These are phyloP conservation scores for Aspergillus spinulosporus DNA, from an alignment of 2,329 filamentous ascomycete genomes.

Conservation along the genomic window DNA sequence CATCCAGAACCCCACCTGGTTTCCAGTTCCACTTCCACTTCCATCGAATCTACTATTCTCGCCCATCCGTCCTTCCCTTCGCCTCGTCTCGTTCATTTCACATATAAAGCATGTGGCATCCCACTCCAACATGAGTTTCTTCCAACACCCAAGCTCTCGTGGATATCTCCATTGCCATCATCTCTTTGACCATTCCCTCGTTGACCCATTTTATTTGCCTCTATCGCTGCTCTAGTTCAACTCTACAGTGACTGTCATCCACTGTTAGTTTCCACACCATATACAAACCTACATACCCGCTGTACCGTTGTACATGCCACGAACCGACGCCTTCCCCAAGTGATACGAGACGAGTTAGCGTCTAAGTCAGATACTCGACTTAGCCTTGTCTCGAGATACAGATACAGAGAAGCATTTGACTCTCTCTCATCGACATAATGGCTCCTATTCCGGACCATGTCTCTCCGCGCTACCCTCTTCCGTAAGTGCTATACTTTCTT, in stretches of 20 bases:
- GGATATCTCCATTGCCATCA: slow-evolving; percentile 23
- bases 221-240: slow-evolving; percentile 6
- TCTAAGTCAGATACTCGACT: neutral
- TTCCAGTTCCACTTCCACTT: slow-evolving; percentile 12
- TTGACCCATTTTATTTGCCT: slow-evolving; percentile 17
- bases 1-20: slow-evolving; percentile 21
- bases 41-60: slow-evolving; percentile 7
- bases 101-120: slow-evolving; percentile 41
- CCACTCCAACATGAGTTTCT: slow-evolving; percentile 25
- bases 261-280: slow-evolving; percentile 14
- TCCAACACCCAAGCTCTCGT: slow-evolving; percentile 29
- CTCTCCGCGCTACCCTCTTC: slow-evolving; percentile 37
- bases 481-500: slow-evolving; percentile 30
- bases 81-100: slow-evolving; percentile 25
- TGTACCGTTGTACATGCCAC: neutral
- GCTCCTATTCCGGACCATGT: slow-evolving; percentile 30
- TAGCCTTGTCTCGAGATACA: neutral
- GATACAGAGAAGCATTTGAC: slow-evolving; percentile 4
- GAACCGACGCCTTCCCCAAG: neutral
- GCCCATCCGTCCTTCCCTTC: slow-evolving; percentile 15
- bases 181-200: slow-evolving; percentile 12
- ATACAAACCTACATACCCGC: no score
- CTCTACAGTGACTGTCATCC: slow-evolving; percentile 6
- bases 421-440: slow-evolving; percentile 34
- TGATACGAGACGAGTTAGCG: neutral